Evolutionary conservation across 768 basidiomycete genomes (phyloP).

Genomic region (Tulasnella sp.): DNA sequence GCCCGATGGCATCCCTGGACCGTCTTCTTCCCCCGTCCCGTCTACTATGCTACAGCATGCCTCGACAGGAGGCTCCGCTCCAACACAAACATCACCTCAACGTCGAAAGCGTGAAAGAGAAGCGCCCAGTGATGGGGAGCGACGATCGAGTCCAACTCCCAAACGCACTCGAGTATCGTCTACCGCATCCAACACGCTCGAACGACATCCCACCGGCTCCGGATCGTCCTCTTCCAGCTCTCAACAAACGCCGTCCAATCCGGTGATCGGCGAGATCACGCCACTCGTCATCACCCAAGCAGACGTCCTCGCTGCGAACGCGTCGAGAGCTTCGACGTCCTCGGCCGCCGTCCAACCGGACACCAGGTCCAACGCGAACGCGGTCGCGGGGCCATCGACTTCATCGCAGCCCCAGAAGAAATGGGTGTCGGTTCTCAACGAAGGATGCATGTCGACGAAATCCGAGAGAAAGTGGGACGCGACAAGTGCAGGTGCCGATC

Average conservation of each 20-base stretch:
- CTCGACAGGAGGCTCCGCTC: background rate
- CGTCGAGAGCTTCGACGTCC: background rate
- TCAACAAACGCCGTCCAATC: background rate
- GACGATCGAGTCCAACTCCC: background rate
- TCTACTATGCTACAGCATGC: background rate
- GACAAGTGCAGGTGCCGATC: background rate
- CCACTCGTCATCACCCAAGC: background rate
- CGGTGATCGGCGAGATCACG: background rate
- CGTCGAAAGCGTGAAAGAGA: background rate
- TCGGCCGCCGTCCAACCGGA: background rate
- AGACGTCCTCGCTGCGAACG: background rate
- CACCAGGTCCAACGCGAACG: background rate
- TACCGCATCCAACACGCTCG: background rate
- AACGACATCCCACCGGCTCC: background rate
- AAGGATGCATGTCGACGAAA: background rate
- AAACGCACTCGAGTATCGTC: background rate
- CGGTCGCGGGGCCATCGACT: background rate
- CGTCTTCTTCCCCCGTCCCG: background rate
- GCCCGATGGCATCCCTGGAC: background rate
- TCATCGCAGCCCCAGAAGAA: background rate
- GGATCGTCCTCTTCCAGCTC: background rate
- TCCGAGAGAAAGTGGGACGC: background rate
- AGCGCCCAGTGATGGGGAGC: background rate
- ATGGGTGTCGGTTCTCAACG: constrained; percentile 1
- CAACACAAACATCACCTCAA: background rate